Evolutionary conservation across 805 yeast species (phyloP).

Genomic region (Saccharomycopsis sp.): DNA sequence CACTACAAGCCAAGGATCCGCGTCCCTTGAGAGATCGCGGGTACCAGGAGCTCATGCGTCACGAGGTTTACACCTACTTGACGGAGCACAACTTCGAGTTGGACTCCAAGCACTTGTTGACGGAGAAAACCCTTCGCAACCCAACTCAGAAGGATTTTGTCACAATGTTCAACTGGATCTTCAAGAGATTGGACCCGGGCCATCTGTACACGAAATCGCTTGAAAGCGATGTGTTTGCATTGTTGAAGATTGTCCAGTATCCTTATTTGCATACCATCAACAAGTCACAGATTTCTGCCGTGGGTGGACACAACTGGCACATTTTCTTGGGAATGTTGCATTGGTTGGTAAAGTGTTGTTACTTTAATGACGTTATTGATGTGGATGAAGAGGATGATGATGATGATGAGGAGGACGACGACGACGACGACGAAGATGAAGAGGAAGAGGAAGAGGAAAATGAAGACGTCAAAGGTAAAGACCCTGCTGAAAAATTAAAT

Average conservation of each 20-base stretch:
- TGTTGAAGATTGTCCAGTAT: conserved; percentile 57
- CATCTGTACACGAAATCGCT: conserved; percentile 51
- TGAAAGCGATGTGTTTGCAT: conserved; percentile 53
- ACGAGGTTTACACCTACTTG: conserved; percentile 59
- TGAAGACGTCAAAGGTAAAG: conserved; percentile 9
- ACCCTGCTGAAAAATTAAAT: conserved; percentile 23
- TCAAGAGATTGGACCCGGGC: conserved; percentile 70
- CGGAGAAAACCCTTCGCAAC: conserved; percentile 51
- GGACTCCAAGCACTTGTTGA: conserved; percentile 63
- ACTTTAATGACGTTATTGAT: conserved; percentile 2
- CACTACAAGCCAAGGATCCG: conserved; percentile 40
- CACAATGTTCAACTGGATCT: conserved; percentile 69
- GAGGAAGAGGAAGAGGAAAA: conserved; percentile 8
- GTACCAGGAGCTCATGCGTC: conserved; percentile 57
- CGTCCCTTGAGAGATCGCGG: conserved; percentile 70
- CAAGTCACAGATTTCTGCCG: conserved; percentile 82
- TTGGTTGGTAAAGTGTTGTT: conserved; percentile 61
- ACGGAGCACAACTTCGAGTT: conserved; percentile 57
- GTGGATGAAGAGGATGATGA: conserved; percentile 25
- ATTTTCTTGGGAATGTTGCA: conserved; percentile 70
- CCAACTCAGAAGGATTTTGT: conserved; percentile 88
- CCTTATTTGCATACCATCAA: conserved; percentile 76
- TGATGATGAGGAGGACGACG: not conserved
- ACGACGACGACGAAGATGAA: not conserved
- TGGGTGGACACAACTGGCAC: conserved; percentile 87